Conservation (phyloP, 2,329 filamentous ascomycete genomes). For the Fusarium coffeatum region DNA sequence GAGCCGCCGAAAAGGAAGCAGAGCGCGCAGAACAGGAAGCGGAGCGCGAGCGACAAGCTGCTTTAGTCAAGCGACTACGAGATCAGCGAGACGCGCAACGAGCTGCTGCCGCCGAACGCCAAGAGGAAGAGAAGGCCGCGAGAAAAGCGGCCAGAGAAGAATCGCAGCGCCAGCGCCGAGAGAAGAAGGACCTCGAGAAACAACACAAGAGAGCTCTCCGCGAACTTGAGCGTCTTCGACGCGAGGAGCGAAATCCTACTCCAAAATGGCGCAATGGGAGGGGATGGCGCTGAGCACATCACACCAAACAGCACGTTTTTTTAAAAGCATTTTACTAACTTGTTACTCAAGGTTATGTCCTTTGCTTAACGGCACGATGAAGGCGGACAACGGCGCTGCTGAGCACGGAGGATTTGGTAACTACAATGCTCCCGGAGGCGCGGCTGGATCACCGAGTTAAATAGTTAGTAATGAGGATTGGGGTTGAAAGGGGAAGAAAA, state of each 20-base stretch:
- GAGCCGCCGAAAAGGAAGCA: slow-evolving; percentile 26
- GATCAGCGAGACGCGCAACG: slow-evolving; percentile 30
- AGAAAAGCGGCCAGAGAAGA: slow-evolving; percentile 36
- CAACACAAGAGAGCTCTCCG: slow-evolving; percentile 22
- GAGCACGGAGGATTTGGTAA: slow-evolving; percentile 71
- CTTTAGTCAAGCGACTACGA: slow-evolving; percentile 24
- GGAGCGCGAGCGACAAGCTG: slow-evolving; percentile 35
- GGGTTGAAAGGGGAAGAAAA: not conserved
- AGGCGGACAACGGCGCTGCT: slow-evolving; percentile 65
- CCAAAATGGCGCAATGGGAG: slow-evolving; percentile 40
- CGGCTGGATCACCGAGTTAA: slow-evolving; percentile 51
- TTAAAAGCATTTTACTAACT: slow-evolving; percentile 38
- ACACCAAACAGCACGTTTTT: slow-evolving; percentile 5
- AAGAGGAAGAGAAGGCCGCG: slow-evolving; percentile 27
- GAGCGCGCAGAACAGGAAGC: slow-evolving; percentile 32
- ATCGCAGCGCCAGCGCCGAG: slow-evolving; percentile 27
- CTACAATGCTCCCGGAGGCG: slow-evolving; percentile 56
- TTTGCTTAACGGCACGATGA: slow-evolving; percentile 85
- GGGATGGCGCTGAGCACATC: slow-evolving; percentile 33
- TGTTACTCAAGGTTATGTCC: slow-evolving; percentile 75
- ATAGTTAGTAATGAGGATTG: not conserved
- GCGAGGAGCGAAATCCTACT: slow-evolving; percentile 22
- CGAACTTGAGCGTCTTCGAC: slow-evolving; percentile 33
- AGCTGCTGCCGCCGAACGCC: slow-evolving; percentile 29
- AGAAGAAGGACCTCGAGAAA: slow-evolving; percentile 24